Evolutionary conservation across 164 flowering plant species (phyloP), one percentile per base, ranked within the genome.

Genomic region (Stephania japonica): DNA sequence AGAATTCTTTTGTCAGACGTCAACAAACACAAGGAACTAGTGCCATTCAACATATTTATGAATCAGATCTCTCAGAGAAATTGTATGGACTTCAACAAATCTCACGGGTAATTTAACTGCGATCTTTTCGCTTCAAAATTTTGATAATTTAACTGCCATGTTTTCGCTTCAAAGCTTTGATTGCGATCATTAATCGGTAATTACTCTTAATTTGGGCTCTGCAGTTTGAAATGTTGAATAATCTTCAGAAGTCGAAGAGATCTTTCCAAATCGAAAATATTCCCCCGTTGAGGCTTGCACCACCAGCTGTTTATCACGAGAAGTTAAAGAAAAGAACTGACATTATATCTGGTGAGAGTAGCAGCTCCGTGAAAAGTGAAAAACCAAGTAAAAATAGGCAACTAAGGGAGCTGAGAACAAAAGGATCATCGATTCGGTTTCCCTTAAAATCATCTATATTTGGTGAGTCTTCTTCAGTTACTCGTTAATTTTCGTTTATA

Each of bases 261-360:
- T 27, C 78, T 73, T 80, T 86, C 18, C 92, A 87, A 43, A 72
- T 86, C 19, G 99, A 90, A 70, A 86, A 80, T 77, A 25, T 87
- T 74, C 97, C 97, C 72, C 97, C 74, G 69, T 73, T 95, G 82
- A 88, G 88, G 86, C 98, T 95, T 78, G 88, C 98, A 25, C 99
- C 99, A 19, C 99, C 99, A 8, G 90, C 95, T 16, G 85, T 93
- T 73, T 95, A 95, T 79, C 97, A 95, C 80, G 99, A 95, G 69
- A 93, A 89, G 84, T 88, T 95, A n/a, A 84, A 86, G 79, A 95
- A 87, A 79, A 84, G 87, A 78, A 75, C 67, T 26, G 86, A 81
- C 72, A 65, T 82, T 47, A 72, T 81, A 56, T 49, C 73, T 0
- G 91, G 88, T 53, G 92, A 85, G 84, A 88, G 91, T 76, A 89